phyloP scores from a whole-genome alignment of 2,329 filamentous ascomycete genomes.

The Fusarium verticillioides region DNA sequence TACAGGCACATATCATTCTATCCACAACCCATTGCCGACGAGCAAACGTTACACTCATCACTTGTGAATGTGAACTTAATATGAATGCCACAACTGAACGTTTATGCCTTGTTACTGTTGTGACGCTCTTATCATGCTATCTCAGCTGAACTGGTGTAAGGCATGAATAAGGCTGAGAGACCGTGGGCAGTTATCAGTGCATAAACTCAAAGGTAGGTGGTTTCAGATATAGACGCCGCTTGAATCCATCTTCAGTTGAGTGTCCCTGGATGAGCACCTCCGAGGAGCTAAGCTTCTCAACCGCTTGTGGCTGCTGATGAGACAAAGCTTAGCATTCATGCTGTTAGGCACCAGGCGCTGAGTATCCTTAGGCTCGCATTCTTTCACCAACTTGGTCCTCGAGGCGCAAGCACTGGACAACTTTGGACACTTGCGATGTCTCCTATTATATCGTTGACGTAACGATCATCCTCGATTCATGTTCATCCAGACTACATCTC shows the following conservation, averaged over 20 bases:
- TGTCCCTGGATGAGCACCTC: not conserved
- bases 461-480: not conserved
- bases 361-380: not conserved
- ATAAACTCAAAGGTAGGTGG: not conserved
- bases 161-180: not conserved
- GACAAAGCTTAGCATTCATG: not conserved
- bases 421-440: not conserved
- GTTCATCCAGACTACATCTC: constrained; percentile 21
- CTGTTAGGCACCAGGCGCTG: not conserved
- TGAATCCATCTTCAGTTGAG: not conserved
- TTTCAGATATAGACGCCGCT: not conserved
- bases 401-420: not conserved
- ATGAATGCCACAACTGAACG: not conserved
- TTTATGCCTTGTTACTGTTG: not conserved
- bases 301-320: not conserved
- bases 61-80: not conserved
- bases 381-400: not conserved
- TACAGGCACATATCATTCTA: not conserved
- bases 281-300: not conserved
- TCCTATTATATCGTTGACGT: not conserved
- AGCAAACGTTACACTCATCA: not conserved
- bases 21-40: too few relatives aligned
- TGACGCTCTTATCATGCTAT: not conserved
- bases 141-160: not conserved
- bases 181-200: not conserved